Evolutionary conservation across 2,329 filamentous ascomycete species (phyloP).

Genomic region (Xenoacremonium recifei): DNA sequence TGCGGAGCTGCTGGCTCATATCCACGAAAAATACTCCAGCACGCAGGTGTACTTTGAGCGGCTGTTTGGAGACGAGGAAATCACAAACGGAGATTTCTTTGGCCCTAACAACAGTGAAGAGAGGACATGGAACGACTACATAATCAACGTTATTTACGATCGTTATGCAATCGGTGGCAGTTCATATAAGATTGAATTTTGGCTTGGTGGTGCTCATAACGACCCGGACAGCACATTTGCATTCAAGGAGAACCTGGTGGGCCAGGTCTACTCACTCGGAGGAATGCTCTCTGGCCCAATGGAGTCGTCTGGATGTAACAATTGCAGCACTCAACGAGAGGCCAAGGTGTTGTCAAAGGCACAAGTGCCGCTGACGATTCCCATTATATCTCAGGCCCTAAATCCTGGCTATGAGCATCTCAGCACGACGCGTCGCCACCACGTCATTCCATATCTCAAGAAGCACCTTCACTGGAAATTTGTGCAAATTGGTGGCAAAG

Average conservation of each 20-base stretch:
- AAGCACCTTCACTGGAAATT: conserved; percentile 6
- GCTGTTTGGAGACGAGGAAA: background rate
- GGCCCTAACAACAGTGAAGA: conserved; percentile 2
- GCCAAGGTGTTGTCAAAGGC: conserved; percentile 4
- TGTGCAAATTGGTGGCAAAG: conserved; percentile 2
- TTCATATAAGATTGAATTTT: conserved; percentile 14
- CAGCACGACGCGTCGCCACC: background rate
- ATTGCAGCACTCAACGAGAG: conserved; percentile 6
- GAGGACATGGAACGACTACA: conserved; percentile 11
- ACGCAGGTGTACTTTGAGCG: background rate
- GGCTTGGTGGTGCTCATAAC: conserved; percentile 3
- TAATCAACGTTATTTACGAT: conserved; percentile 14
- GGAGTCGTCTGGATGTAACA: conserved; percentile 4
- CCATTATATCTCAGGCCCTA: conserved; percentile 2
- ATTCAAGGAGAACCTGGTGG: conserved; percentile 4
- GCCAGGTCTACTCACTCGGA: conserved; percentile 7
- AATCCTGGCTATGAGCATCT: conserved; percentile 2
- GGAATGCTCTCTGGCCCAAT: background rate
- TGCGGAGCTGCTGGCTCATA: background rate
- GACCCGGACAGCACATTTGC: conserved; percentile 2
- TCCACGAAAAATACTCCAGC: background rate
- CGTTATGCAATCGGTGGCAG: conserved; percentile 10
- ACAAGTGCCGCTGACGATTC: conserved; percentile 10
- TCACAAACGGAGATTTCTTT: conserved; percentile 1
- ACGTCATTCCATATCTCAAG: conserved; percentile 2